Evolutionary conservation across 2,329 filamentous ascomycete genomes (phyloP).

Genomic region (Cordyceps farinosa): DNA sequence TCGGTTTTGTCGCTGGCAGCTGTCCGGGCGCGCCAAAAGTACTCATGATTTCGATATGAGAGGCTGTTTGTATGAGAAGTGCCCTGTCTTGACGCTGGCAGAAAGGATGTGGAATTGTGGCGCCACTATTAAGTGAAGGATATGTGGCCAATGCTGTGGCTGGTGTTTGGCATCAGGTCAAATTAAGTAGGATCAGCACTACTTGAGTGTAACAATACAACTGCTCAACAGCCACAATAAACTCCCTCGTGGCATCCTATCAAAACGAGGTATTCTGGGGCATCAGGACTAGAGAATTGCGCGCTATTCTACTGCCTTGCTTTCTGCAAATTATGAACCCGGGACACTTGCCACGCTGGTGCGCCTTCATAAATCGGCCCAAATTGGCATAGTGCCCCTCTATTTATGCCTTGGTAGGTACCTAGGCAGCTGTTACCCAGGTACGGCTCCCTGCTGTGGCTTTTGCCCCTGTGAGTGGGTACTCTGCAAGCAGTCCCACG

Average conservation of each 20-base stretch:
- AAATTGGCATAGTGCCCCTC: conserved; percentile 9
- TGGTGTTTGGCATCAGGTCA: not conserved
- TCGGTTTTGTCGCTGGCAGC: conserved; percentile 62
- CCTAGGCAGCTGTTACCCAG: not conserved
- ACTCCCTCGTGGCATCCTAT: no score
- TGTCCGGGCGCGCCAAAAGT: conserved; percentile 70
- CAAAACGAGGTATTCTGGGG: no score
- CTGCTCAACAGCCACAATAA: not conserved
- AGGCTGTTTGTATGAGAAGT: conserved; percentile 2
- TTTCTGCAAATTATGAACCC: conserved; percentile 5
- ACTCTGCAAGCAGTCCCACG: not conserved
- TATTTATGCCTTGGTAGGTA: conserved; percentile 4
- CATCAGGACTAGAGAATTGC: not conserved
- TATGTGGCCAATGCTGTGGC: not conserved
- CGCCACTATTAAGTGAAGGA: not conserved
- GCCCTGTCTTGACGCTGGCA: not conserved
- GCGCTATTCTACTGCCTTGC: not conserved
- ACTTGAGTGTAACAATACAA: not conserved
- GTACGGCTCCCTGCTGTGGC: conserved; percentile 9
- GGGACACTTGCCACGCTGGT: not conserved
- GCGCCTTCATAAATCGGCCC: not conserved
- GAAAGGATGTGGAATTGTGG: conserved; percentile 9
- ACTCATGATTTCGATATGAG: conserved; percentile 43
- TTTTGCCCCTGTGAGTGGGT: conserved; percentile 11
- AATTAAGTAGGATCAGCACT: not conserved